phyloP scores from a whole-genome alignment of 1,284 basidiomycete genomes.

The Apiotrichum mycotoxinovorans region DNA sequence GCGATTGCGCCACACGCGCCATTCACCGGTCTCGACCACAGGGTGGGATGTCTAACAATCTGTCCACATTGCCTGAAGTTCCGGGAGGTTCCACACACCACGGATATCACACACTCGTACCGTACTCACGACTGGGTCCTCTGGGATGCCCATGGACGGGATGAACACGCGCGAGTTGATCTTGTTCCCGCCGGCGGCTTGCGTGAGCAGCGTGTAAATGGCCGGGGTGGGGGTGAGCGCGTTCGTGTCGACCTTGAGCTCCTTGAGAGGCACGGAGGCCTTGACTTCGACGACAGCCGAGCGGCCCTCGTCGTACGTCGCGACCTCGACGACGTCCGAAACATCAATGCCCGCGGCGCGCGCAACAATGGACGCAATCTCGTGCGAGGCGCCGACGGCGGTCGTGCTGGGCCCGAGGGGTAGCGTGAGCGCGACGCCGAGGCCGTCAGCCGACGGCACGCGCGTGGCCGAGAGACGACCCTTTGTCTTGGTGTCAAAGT shows the following conservation, averaged over 20 bases:
- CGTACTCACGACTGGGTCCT: constrained; percentile 43
- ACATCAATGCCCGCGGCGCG: constrained; percentile 1
- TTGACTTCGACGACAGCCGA: constrained; percentile 8
- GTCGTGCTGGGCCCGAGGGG: constrained; percentile 4
- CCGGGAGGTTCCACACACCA: too few relatives aligned
- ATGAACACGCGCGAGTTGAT: constrained; percentile 32
- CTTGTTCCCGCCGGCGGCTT: constrained; percentile 1
- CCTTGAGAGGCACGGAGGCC: constrained; percentile 1
- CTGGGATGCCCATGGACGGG: constrained; percentile 27
- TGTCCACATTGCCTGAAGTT: too few relatives aligned
- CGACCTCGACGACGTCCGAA: constrained; percentile 7
- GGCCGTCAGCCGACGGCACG: background rate
- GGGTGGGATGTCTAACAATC: too few relatives aligned
- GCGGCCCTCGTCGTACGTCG: background rate
- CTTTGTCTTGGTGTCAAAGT: constrained; percentile 22
- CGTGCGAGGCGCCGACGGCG: background rate
- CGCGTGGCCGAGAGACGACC: constrained; percentile 25
- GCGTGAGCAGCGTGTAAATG: constrained; percentile 9
- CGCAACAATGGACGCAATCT: background rate
- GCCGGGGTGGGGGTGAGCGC: constrained; percentile 2
- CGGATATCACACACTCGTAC: too few relatives aligned
- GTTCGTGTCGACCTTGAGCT: background rate
- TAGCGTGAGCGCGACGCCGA: constrained; percentile 3
- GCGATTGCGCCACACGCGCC: too few relatives aligned
- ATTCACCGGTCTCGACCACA: too few relatives aligned